Evolutionary conservation across 2,329 filamentous ascomycete genomes (phyloP), one percentile per base, ranked within the genome.

Genomic region (Sclerotiophoma versabilis): DNA sequence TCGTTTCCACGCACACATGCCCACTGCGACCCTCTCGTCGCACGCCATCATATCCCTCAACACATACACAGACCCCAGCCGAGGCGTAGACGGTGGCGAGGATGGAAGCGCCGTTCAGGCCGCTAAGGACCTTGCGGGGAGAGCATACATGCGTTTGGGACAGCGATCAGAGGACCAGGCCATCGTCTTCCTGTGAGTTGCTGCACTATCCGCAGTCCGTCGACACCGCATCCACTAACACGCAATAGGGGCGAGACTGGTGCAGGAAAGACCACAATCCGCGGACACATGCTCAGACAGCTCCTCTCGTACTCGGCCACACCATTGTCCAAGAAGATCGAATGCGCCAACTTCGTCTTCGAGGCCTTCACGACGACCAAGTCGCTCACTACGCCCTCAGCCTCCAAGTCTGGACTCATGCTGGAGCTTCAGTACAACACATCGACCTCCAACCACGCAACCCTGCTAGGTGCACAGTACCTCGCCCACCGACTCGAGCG

Each of bases 341-440:
- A 93, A 2, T 88, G 96, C 43, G 93, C 93, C 19, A 89, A 93
- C 36, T 99, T 97, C 74, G 86, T 98, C 56, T 99, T 99, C 74
- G 95, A 99, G 72, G 90, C 92, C 2, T 84, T 99, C 55, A 99
- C 95, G 5, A 98, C 95, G 1, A 99, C 95, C 22, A 99, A 99
- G 79, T 96, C 93, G 1, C 88, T 93, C 27, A 98, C 93, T 1
- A 98, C 93, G 0, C 93, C 93, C 1, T 96, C 92, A 2, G 95
- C 95, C 23, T 98, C 93, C 44, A 98, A 98, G 76, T 90, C 95
- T 10, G 95, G 95, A 59, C 83, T 99, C 14, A 96, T 96, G 73
- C 95, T 95, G 74, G 95, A 99, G 75, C 83, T 99, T 34, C 95
- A 99, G 76, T 99, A 99, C 73, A 93, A 99, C 74, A 96, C 91